A percentile compares a stretch with the other conserved stretches of the same genome.
Conservation (phyloP, 2,329 filamentous ascomycete genomes). For the Botrytis aclada region DNA sequence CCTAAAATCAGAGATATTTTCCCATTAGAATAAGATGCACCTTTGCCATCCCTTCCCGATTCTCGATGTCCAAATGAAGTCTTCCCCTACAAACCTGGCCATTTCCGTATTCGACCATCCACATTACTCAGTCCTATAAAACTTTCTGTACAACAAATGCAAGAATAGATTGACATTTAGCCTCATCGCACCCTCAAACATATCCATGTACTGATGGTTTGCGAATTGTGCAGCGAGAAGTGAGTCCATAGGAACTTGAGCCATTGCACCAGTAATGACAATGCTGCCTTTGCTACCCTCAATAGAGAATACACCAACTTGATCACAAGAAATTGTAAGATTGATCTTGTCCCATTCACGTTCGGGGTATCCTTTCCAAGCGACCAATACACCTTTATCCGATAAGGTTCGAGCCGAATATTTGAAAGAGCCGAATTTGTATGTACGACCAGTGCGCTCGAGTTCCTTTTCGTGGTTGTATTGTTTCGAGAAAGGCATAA, state of each 20-base stretch:
- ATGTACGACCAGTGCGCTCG: conserved; percentile 84
- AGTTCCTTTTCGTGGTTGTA: conserved; percentile 98
- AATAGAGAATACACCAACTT: conserved; percentile 89
- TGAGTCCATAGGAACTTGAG: conserved; percentile 85
- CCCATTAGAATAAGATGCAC: conserved; percentile 1
- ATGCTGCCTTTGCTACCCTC: conserved; percentile 90
- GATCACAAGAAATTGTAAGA: conserved; percentile 88
- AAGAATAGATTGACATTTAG: conserved; percentile 96
- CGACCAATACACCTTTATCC: conserved; percentile 90
- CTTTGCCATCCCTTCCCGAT: background rate
- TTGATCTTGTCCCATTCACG: conserved; percentile 90
- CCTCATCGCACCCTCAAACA: conserved; percentile 81
- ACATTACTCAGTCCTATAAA: conserved; percentile 67
- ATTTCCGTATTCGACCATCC: background rate
- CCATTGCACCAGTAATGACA: conserved; percentile 91
- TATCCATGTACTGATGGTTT: conserved; percentile 90
- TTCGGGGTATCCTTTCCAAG: conserved; percentile 81
- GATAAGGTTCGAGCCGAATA: conserved; percentile 86
- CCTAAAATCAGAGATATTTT: conserved; percentile 4
- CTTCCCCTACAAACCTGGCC: background rate
- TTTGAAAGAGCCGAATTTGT: conserved; percentile 97
- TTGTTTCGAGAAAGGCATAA: conserved; percentile 95
- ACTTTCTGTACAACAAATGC: conserved; percentile 98
- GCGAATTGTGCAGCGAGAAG: conserved; percentile 96
- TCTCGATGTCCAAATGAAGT: background rate